These are phyloP conservation scores for Closterium sp. DNA, from an alignment of 139 green algal genomes.

Conservation along the genomic window DNA sequence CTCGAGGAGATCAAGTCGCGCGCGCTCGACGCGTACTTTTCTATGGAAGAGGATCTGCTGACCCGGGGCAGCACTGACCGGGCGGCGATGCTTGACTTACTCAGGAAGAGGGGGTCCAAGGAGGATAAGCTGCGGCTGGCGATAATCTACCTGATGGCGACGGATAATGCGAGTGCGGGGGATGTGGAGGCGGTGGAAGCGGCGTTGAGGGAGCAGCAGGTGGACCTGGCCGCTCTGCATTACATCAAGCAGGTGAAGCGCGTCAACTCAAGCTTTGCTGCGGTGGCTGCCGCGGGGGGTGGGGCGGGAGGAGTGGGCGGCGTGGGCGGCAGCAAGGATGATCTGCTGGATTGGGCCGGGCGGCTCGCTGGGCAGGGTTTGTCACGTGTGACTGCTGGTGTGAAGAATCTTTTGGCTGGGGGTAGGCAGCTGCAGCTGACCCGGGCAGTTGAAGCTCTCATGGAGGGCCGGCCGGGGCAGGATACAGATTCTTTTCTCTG, in stretches of 20 bases:
- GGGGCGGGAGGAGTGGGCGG: not conserved
- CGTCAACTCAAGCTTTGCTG: slow-evolving; percentile 75
- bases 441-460: slow-evolving; percentile 82
- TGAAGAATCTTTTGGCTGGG: slow-evolving; percentile 87
- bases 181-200: slow-evolving; percentile 61
- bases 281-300: slow-evolving; percentile 16
- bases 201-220: slow-evolving; percentile 58
- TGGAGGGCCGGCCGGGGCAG: slow-evolving; percentile 66
- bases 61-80: slow-evolving; percentile 60
- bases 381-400: slow-evolving; percentile 79
- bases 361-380: slow-evolving; percentile 72
- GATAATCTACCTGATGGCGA: slow-evolving; percentile 81
- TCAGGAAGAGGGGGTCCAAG: slow-evolving; percentile 52
- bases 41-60: slow-evolving; percentile 83
- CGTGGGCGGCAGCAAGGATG: slow-evolving; percentile 18
- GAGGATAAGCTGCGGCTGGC: slow-evolving; percentile 89
- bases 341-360: slow-evolving; percentile 89
- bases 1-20: slow-evolving; percentile 80
- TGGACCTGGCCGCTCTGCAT: slow-evolving; percentile 74
- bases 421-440: slow-evolving; percentile 72
- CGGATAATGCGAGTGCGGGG: slow-evolving; percentile 40
- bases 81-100: slow-evolving; percentile 17
- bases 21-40: slow-evolving; percentile 79
- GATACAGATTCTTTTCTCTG: slow-evolving; percentile 71
- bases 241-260: slow-evolving; percentile 87